phyloP scores from a whole-genome alignment of 805 yeast species.

The Metschnikowia orientalis region DNA sequence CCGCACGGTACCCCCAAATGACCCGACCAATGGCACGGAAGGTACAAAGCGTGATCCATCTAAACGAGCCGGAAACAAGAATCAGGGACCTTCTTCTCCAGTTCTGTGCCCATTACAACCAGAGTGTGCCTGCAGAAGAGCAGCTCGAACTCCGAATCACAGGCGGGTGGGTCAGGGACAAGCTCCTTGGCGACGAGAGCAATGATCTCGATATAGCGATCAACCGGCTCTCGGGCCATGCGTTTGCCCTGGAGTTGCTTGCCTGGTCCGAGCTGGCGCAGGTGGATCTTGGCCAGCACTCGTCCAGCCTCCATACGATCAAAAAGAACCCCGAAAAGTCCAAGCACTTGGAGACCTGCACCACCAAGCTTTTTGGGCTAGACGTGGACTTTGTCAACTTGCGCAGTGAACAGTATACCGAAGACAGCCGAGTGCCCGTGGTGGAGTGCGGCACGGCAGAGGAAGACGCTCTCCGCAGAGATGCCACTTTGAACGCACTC shows the following conservation, averaged over 20 bases:
- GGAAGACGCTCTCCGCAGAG: conserved; percentile 89
- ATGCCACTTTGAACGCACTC: conserved; percentile 90
- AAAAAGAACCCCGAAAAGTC: conserved; percentile 93
- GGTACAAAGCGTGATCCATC: conserved; percentile 18
- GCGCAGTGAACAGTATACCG: conserved; percentile 80
- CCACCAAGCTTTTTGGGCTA: conserved; percentile 76
- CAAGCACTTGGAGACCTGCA: conserved; percentile 94
- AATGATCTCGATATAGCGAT: conserved; percentile 92
- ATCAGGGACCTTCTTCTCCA: conserved; percentile 39
- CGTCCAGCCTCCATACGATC: conserved; percentile 63
- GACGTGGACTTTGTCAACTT: conserved; percentile 93
- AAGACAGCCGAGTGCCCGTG: conserved; percentile 79
- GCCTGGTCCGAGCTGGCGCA: conserved; percentile 37
- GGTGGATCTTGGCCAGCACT: conserved; percentile 21
- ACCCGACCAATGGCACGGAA: conserved; percentile 1
- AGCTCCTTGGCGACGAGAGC: conserved; percentile 71
- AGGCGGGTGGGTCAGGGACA: conserved; percentile 99
- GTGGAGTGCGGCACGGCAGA: conserved; percentile 83
- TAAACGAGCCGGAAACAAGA: conserved; percentile 40
- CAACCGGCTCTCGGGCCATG: conserved; percentile 78
- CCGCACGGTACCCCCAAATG: background rate
- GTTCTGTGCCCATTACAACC: conserved; percentile 38
- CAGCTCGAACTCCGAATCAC: conserved; percentile 70
- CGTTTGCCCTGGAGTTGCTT: conserved; percentile 67
- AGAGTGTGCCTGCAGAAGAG: conserved; percentile 10